Conservation (phyloP, 1,139 yeast species). For the Geotrichum fermentans region DNA sequence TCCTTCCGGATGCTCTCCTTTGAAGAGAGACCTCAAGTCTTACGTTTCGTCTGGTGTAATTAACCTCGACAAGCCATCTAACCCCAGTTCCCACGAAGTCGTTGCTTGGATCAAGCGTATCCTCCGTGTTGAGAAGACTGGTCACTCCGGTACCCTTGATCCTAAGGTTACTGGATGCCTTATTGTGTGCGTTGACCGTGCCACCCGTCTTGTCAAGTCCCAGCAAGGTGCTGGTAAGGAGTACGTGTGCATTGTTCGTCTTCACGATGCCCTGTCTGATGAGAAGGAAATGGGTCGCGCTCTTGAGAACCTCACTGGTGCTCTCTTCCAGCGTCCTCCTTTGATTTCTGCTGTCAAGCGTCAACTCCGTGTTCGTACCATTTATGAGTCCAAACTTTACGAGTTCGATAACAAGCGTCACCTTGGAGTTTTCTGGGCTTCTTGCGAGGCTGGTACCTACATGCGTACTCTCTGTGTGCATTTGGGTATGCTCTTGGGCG, state of each 20-base stretch:
- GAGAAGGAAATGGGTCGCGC: slow-evolving; percentile 85
- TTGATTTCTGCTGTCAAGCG: slow-evolving; percentile 97
- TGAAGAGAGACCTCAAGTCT: slow-evolving; percentile 85
- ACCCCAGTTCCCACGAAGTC: slow-evolving; percentile 97
- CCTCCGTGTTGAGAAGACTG: slow-evolving; percentile 91
- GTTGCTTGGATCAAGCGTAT: slow-evolving; percentile 99
- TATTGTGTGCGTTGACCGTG: slow-evolving; percentile 96
- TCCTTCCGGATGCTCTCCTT: slow-evolving; percentile 91
- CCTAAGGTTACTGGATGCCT: slow-evolving; percentile 94
- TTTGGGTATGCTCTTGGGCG: slow-evolving; percentile 95
- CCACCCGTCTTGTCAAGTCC: slow-evolving; percentile 94
- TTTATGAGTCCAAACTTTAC: slow-evolving; percentile 89
- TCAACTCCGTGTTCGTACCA: slow-evolving; percentile 96
- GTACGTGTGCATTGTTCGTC: slow-evolving; percentile 94
- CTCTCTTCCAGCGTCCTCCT: slow-evolving; percentile 98
- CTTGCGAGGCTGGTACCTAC: slow-evolving; percentile 99
- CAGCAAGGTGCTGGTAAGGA: slow-evolving; percentile 99
- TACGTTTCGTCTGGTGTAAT: slow-evolving; percentile 93
- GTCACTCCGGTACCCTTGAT: slow-evolving; percentile 98
- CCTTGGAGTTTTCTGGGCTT: slow-evolving; percentile 97
- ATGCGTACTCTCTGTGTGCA: slow-evolving; percentile 99
- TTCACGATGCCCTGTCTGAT: slow-evolving; percentile 88
- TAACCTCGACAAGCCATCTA: slow-evolving; percentile 94
- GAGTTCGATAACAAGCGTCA: slow-evolving; percentile 97
- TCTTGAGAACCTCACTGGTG: slow-evolving; percentile 94